These are phyloP conservation scores for Rhizophagus prolifer DNA, from an alignment of 192 early-diverging fungal species.

Conservation along the genomic window DNA sequence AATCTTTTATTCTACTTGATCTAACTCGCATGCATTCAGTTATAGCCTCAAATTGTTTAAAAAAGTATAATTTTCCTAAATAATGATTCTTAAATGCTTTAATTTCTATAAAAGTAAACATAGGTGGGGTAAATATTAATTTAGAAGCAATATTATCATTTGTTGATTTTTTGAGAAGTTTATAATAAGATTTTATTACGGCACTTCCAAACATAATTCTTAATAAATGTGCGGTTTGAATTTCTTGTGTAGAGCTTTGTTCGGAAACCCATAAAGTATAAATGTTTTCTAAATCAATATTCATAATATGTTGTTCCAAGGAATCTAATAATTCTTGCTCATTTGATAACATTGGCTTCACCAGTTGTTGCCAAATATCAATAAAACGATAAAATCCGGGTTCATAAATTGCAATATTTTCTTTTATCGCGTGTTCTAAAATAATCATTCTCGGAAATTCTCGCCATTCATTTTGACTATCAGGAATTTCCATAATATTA, in stretches of 20 bases:
- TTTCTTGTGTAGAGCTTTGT: neutral
- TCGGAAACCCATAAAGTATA: neutral
- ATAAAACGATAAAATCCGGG: constrained; percentile 28
- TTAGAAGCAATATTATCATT: neutral
- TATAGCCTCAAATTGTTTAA: constrained; percentile 32
- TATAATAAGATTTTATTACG: constrained; percentile 12
- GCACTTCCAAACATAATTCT: neutral
- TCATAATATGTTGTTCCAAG: neutral
- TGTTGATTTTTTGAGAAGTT: neutral
- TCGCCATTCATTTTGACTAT: neutral
- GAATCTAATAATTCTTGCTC: neutral
- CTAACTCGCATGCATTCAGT: constrained; percentile 3
- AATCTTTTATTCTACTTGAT: constrained; percentile 15
- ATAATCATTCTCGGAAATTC: constrained; percentile 21
- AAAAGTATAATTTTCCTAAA: constrained; percentile 34
- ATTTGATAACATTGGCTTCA: neutral
- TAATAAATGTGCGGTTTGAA: neutral
- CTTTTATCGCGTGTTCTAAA: constrained; percentile 25
- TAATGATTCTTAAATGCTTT: constrained; percentile 9
- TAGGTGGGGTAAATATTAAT: constrained; percentile 20
- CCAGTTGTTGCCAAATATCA: constrained; percentile 22
- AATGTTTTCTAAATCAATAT: constrained; percentile 10
- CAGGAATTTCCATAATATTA: neutral
- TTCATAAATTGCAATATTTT: constrained; percentile 31
- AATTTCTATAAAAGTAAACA: constrained; percentile 12